phyloP scores from a whole-genome alignment of 768 basidiomycete species.

The Lactifluus volemus region DNA sequence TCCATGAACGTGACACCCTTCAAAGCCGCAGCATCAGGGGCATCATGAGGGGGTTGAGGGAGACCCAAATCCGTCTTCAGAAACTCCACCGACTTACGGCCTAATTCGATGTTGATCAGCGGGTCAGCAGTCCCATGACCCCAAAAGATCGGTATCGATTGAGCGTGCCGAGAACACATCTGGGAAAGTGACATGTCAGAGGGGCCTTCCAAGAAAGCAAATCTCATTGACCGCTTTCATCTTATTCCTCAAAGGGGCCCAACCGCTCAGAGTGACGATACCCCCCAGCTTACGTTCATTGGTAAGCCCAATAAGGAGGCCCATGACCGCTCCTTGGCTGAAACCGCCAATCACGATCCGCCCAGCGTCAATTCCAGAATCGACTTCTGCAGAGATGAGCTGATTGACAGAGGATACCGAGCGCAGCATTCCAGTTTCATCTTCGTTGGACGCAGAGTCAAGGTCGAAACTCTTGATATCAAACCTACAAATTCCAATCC shows the following conservation, averaged over 20 bases:
- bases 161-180: constrained; percentile 54
- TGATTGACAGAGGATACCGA: constrained; percentile 53
- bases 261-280: constrained; percentile 65
- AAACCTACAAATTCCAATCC: constrained; percentile 44
- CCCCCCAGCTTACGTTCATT: constrained; percentile 62
- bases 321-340: constrained; percentile 77
- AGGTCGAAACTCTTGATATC: constrained; percentile 68
- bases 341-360: constrained; percentile 85
- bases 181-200: constrained; percentile 23
- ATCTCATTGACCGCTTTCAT: constrained; percentile 50
- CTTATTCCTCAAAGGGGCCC: constrained; percentile 60
- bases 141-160: constrained; percentile 72
- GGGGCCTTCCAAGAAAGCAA: not conserved
- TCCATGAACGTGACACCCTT: constrained; percentile 59
- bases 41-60: constrained; percentile 24
- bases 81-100: constrained; percentile 45
- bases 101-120: constrained; percentile 52
- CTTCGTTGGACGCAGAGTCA: constrained; percentile 53
- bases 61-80: constrained; percentile 49
- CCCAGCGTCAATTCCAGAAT: constrained; percentile 53
- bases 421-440: constrained; percentile 66
- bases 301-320: constrained; percentile 66
- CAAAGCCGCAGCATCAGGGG: constrained; percentile 29
- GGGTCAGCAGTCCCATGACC: constrained; percentile 76
- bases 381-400: constrained; percentile 68